These are phyloP conservation scores for Dioszegia aurantiaca DNA, from an alignment of 768 basidiomycete genomes.

Conservation along the genomic window DNA sequence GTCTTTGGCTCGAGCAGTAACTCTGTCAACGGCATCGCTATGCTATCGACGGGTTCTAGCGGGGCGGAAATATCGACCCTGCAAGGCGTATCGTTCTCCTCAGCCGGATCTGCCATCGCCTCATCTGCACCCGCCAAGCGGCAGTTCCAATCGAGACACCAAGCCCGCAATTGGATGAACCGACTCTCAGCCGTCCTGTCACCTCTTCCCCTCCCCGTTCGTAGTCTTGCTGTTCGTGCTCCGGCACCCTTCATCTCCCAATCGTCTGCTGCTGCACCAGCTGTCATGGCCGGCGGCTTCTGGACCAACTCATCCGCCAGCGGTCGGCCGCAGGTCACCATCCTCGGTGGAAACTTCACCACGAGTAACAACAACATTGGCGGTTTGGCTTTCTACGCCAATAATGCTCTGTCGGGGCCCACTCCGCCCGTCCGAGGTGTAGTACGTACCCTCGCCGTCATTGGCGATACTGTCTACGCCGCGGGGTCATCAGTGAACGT, in stretches of 20 bases:
- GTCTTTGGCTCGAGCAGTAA: slow-evolving; percentile 54
- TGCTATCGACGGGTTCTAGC: slow-evolving; percentile 62
- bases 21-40: slow-evolving; percentile 75
- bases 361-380: slow-evolving; percentile 58
- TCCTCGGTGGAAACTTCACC: slow-evolving; percentile 84
- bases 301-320: slow-evolving; percentile 71
- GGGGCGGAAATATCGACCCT: slow-evolving; percentile 60
- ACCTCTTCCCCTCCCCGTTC: slow-evolving; percentile 26
- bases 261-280: slow-evolving; percentile 66
- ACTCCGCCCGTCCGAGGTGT: slow-evolving; percentile 70
- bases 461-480: slow-evolving; percentile 68
- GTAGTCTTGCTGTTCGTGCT: slow-evolving; percentile 52
- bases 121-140: slow-evolving; percentile 42
- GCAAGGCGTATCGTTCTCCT: slow-evolving; percentile 62
- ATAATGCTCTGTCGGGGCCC: slow-evolving; percentile 61
- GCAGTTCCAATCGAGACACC: slow-evolving; percentile 9
- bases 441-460: slow-evolving; percentile 72
- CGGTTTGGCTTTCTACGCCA: slow-evolving; percentile 66
- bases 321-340: slow-evolving; percentile 60
- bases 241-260: slow-evolving; percentile 63
- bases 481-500: slow-evolving; percentile 63
- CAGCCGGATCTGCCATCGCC: slow-evolving; percentile 55
- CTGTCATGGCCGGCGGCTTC: slow-evolving; percentile 80
- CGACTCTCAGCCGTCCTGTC: slow-evolving; percentile 25
- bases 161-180: slow-evolving; percentile 10